Evolutionary conservation across 1,284 basidiomycete genomes (phyloP).

Genomic region (Malassezia nana): DNA sequence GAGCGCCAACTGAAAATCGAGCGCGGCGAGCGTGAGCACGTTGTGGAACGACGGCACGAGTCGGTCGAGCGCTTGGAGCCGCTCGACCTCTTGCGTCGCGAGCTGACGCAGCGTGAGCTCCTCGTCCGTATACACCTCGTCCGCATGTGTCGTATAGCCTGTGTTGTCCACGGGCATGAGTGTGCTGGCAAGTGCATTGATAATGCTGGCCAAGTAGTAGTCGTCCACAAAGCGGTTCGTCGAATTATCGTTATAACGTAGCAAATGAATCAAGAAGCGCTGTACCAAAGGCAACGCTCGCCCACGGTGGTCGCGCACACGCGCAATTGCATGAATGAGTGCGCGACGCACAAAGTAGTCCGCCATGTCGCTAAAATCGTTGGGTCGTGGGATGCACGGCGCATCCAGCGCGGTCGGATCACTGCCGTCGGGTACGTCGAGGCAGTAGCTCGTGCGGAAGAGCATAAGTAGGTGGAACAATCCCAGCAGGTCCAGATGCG

Average conservation of each 20-base stretch:
- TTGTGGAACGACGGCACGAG: conserved; percentile 92
- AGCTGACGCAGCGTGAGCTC: conserved; percentile 28
- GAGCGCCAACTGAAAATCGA: conserved; percentile 35
- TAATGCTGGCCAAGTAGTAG: conserved; percentile 76
- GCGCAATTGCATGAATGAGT: conserved; percentile 69
- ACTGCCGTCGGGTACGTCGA: conserved; percentile 49
- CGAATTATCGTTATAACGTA: conserved; percentile 90
- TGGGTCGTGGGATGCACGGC: conserved; percentile 80
- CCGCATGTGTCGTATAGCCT: conserved; percentile 20
- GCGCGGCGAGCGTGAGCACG: conserved; percentile 68
- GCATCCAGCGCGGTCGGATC: conserved; percentile 29
- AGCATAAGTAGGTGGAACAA: conserved; percentile 93
- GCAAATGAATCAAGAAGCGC: conserved; percentile 76
- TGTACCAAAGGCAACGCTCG: conserved; percentile 79
- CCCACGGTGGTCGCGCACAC: conserved; percentile 67
- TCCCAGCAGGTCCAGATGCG: conserved; percentile 70
- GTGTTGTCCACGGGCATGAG: conserved; percentile 52
- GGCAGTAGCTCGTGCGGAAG: conserved; percentile 77
- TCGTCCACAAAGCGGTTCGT: conserved; percentile 84
- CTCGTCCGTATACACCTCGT: conserved; percentile 27
- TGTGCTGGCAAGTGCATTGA: conserved; percentile 69
- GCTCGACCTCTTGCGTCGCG: conserved; percentile 56
- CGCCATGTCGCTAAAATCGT: conserved; percentile 80
- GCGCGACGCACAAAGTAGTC: conserved; percentile 91
- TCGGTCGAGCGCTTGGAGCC: conserved; percentile 86